Evolutionary conservation across 1,284 basidiomycete species (phyloP), one percentile per base, ranked within the genome.

Genomic region (Cryptococcus amylolentus): DNA sequence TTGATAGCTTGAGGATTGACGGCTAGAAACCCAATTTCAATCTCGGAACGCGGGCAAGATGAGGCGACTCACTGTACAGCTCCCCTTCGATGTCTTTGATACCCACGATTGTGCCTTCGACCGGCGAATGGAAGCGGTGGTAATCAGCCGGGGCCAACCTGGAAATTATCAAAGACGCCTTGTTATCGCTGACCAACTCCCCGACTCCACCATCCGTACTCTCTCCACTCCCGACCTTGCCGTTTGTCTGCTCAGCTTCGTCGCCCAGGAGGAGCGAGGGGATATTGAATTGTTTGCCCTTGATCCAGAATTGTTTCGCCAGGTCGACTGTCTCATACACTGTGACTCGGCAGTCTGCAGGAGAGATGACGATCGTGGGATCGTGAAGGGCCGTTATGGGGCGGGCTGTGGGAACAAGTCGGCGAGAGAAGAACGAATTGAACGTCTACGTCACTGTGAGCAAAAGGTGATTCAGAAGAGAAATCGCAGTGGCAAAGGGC

Each of bases 121-220:
- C 80, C 1, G 89, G 89, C 28, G 83, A 84, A 67, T 92, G 90
- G 81, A 89, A 92, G 23, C 89, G 84, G 69, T 91, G 89, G 66
- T 91, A 92, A 70, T 92, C 90, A 39, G 86, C 84, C 0, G 88
- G 89, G 0, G 88, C 88, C 16, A 90, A 81, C 20, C 88, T 82
- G 16, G 65, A 52, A 14, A 77, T 68, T 2, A 65, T 66, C 2
- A 76, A 26, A 10, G 64, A 56, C 20, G 65, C 63, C 9, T 53
- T 55, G 1, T 18, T 18, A 44, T 75, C 73, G 4, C 63, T 61
- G n/a, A 71, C 61, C 78, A 89, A 89, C 44, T 74, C 61, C n/a
- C 52, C 53, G 38, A 39, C 26, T 8, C 10, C 13, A n/a, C 10
- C 38, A 14, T 40, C 64, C 6, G 52, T 55, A 2, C 20, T 26